Evolutionary conservation across 371 early-diverging fungal species (phyloP), one percentile per base, ranked within the genome.

Genomic region (Saksenaea oblongispora): DNA sequence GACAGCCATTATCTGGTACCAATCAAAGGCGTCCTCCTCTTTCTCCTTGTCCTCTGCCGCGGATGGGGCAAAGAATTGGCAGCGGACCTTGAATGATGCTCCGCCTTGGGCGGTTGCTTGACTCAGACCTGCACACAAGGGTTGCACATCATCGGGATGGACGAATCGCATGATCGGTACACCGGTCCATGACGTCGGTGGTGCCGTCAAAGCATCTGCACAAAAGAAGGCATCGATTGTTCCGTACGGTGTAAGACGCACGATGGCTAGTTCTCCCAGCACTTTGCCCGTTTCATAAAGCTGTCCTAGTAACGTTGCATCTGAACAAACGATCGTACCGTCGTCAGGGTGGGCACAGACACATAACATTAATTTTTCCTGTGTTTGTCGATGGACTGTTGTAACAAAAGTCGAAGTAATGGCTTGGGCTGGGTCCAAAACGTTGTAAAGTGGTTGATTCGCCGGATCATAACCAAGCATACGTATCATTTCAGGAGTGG

Each of bases 131-230:
- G 36, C 37, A 34, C 68, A 68, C 14, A 68, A 55, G 15, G 26
- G 42, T 22, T 58, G 54, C 22, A 68, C 54, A 41, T 68, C 68
- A 18, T 68, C 68, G n/a, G 51, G 42, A 27, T 68, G 68, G 24
- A 68, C 64, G 61, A 68, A 68, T 14, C 68, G 68, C 68, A 68
- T 68, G 22, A 68, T 39, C 0, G 68, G 68, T n/a, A 56, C 64
- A 1, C 61, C 68, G 5, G 27, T 22, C 17, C 34, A 59, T 39
- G 22, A 37, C 28, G 22, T 36, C 54, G 34, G 24, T 28, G 26
- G 59, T 54, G 53, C 61, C 55, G 47, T 61, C 56, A 22, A 61
- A 31, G 35, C 28, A 31, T 28, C 15, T 15, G 55, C 28, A 55
- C 34, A 55, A 55, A 34, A 55, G 28, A 34, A 55, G 35, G 55